Evolutionary conservation across 2,329 filamentous ascomycete genomes (phyloP), one percentile per base, ranked within the genome.

Genomic region (Aspergillus amoenus): DNA sequence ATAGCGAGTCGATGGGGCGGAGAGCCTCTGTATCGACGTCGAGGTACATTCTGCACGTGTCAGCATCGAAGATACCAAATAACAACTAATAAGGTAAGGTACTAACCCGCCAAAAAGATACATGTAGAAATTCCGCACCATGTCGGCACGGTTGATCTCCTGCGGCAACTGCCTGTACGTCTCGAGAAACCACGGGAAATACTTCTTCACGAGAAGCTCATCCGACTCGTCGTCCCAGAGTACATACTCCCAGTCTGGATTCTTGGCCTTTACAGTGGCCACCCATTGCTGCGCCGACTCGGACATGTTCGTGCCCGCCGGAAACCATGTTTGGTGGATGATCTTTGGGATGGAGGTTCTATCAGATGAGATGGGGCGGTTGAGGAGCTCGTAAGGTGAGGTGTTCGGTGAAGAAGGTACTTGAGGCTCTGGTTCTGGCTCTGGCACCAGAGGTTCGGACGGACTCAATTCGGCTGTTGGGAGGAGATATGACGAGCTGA

Each of bases 301-400:
- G 27, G 59, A 62, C 63, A 65, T 65, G 56, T 64, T 64, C 58
- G 54, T 65, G 5, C 63, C 63, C 1, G 61, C 63, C 0, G 63
- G 63, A 24, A 65, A 65, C 63, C 63, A 65, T 52, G 63, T 65
- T 34, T 65, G 63, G 37, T 65, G 63, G 55, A 65, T 64, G 5
- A 65, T 43, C 43, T 62, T 65, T 11, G 63, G 63, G 39, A 65
- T 60, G 8, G 59, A 58, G 30, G 53, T 60, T 22, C 43, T 46
- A 24, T 65, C 61, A 6, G 30, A 6, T 9, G 61, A 55, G 13
- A 58, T 39, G 1, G 59, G 63, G 9, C 61, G 63, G 4, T 59
- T 30, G 17, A 65, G 53, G 4, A 65, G 59, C 11, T 54, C 46
- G 1, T 46, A 24, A 2, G 63, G 57, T 2, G 63, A 58, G 12